Percentiles rank a stretch among this genome's conserved stretches.
Conservation (phyloP, 805 yeast species). For the Monosporozyma unispora region DNA sequence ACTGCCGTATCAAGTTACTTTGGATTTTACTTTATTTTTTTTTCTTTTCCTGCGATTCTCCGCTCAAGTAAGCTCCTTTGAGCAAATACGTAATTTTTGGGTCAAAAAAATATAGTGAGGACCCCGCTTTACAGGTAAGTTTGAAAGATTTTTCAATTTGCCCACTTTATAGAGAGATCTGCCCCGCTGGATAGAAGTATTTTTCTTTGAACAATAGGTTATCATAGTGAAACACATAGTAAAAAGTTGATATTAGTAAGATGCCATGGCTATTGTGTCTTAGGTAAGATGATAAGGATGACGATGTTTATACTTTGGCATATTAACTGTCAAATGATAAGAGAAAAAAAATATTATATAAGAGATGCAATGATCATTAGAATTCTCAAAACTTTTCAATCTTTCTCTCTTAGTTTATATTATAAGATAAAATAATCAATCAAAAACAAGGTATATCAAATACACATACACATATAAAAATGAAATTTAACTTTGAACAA, state of each 20-base stretch:
- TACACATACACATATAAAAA: slow-evolving; percentile 4
- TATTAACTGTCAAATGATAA: no score
- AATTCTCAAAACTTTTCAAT: no score
- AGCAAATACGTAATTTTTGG: not conserved
- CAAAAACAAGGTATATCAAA: not conserved
- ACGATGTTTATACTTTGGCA: no score
- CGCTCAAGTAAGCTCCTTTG: not conserved
- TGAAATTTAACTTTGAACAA: slow-evolving; percentile 7
- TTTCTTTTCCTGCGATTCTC: not conserved
- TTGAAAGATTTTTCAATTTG: not conserved
- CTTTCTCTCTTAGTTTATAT: not conserved
- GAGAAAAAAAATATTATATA: no score
- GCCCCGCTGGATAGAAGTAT: not conserved
- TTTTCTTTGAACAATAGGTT: not conserved
- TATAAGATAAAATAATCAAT: no score
- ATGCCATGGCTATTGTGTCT: no score
- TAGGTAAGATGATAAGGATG: no score
- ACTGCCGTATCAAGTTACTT: not conserved
- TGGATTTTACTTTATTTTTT: not conserved
- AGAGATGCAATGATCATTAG: no score
- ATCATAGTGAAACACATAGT: no score
- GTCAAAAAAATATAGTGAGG: not conserved
- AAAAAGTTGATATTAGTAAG: no score
- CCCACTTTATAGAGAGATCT: not conserved
- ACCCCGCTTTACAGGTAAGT: no score